These are phyloP conservation scores for Pilasporangium apinafurcum DNA, from an alignment of 352 stramenopile species.

Conservation along the genomic window DNA sequence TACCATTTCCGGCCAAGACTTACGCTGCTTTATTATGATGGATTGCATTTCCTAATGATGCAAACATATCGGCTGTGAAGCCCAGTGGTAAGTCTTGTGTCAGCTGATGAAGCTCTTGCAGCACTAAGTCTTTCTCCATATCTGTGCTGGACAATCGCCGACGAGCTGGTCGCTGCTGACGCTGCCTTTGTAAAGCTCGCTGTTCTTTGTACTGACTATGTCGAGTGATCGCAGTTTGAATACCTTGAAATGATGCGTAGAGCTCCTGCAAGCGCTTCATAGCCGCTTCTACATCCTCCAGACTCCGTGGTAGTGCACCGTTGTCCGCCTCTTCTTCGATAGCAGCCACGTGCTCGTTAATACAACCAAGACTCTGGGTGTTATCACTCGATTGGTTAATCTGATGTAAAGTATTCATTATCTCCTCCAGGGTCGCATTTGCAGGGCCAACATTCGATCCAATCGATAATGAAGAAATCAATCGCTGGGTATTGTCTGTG, in stretches of 20 bases:
- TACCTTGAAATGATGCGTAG: conserved; percentile 32
- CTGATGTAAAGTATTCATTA: conserved; percentile 21
- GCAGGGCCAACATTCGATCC: too few relatives aligned
- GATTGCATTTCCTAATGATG: conserved; percentile 48
- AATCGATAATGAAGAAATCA: too few relatives aligned
- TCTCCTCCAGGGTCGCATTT: conserved; percentile 25
- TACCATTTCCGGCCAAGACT: not conserved
- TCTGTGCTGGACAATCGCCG: conserved; percentile 14
- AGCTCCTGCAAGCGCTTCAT: conserved; percentile 28
- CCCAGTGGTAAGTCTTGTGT: conserved; percentile 38
- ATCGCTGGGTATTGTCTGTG: conserved; percentile 18
- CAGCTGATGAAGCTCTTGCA: conserved; percentile 25
- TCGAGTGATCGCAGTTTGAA: conserved; percentile 27
- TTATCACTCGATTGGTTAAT: conserved; percentile 19
- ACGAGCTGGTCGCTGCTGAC: conserved; percentile 4
- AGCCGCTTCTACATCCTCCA: conserved; percentile 10
- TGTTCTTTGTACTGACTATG: conserved; percentile 10
- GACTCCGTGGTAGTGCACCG: conserved; percentile 12
- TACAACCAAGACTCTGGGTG: too few relatives aligned
- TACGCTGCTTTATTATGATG: conserved; percentile 18
- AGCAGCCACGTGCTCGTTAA: conserved; percentile 18
- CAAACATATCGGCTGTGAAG: conserved; percentile 58
- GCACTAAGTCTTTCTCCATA: conserved; percentile 15
- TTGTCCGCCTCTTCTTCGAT: conserved; percentile 18
- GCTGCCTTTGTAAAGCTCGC: conserved; percentile 8